Conservation (phyloP, 495 filamentous ascomycete species). For the Hyaloscypha finlandica region DNA sequence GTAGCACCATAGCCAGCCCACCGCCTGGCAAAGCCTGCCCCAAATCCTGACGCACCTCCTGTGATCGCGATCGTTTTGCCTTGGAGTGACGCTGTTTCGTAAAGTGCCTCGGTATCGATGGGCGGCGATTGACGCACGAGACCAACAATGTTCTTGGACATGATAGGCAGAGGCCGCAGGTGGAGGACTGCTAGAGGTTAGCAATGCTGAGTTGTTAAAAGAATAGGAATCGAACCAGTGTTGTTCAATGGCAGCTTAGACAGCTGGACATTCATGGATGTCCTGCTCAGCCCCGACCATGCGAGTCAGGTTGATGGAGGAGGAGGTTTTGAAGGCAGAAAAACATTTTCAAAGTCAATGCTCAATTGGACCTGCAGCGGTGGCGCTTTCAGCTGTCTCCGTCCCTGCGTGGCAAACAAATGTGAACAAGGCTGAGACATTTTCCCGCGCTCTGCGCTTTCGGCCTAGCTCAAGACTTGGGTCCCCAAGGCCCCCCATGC, state of each 20-base stretch:
- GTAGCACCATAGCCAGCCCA: conserved; percentile 48
- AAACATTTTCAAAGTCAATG: not conserved
- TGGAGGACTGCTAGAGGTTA: not conserved
- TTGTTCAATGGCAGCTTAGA: not conserved
- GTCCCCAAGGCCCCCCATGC: no score
- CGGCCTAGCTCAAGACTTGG: no score
- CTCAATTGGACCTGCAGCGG: not conserved
- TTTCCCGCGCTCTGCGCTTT: no score
- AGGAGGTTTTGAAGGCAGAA: not conserved
- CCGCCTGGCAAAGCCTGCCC: conserved; percentile 42
- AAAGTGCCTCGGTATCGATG: conserved; percentile 39
- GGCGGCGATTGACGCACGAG: conserved; percentile 35
- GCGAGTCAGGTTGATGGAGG: not conserved
- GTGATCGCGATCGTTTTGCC: conserved; percentile 53
- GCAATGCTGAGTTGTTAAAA: no score
- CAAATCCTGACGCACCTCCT: conserved; percentile 51
- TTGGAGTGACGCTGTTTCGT: conserved; percentile 37
- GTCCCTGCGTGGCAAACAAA: no score
- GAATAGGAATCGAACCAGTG: not conserved
- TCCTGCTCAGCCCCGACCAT: not conserved
- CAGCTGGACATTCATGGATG: not conserved
- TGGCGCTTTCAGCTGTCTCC: no score
- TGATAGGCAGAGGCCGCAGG: conserved; percentile 3
- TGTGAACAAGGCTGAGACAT: not conserved
- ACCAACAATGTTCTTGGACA: conserved; percentile 21